Base-by-base conservation (phyloP, 345 rosid species). In the Acer campestre region DNA sequence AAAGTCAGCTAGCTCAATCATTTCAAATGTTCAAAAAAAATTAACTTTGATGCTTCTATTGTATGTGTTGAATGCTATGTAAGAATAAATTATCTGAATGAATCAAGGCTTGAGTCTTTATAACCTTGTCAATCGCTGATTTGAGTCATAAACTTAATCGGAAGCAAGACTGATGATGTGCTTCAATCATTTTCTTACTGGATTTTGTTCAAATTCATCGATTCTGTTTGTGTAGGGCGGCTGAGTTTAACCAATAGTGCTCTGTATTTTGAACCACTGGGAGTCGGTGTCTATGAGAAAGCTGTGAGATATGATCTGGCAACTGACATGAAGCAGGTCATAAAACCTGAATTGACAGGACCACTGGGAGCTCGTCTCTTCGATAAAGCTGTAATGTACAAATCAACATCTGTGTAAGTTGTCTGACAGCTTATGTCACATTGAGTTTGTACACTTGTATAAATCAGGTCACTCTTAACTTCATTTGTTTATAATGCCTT, bases 371-470 rank as follows among this genome's bases (percentile, higher is more conserved):
- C 98, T 86, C 94, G 99, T 71, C 88, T 95, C 69, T 95, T 95
- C 80, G 98, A 95, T 82, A 95, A 92, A 83, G 99, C 98, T 76
- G 93, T 95, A 80, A 90, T 93, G 97, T 95, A 90, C 92, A 93
- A 90, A 73, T 95, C 99, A 40, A 71, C 78, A 80, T 71, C 82
- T 25, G 75, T 89, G 98, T 95, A 90, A 67, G 98, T 89, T 76
- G 58, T 81, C 82, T 70, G 55, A 66, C 71, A 40, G 61, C 78
- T 49, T 70, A 56, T 49, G 29, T 49, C 53, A 61, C 35, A 42
- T 63, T 46, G 51, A 73, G 73, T 71, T 61, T 80, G 56, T 29
- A 65, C 65, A 65, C 48, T 22, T 83, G 55, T 74, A 48, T 65
- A 70, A 44, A 48, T 74, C 35, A 25, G 71, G 63, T 72, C 77